Evolutionary conservation across 768 basidiomycete species (phyloP).

Genomic region (Gloeostereum incarnatum): DNA sequence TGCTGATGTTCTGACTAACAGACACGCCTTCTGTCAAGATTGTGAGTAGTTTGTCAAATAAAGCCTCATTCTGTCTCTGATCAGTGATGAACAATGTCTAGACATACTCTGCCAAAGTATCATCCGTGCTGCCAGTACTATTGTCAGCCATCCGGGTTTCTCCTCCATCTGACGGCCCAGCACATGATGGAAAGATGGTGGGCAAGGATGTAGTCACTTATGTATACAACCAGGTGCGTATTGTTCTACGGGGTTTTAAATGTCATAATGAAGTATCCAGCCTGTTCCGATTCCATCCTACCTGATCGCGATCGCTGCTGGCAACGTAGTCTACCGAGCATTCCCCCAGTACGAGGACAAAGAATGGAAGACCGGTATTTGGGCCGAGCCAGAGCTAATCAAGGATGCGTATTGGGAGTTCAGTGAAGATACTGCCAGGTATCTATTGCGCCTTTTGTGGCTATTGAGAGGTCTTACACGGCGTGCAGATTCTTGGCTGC

Average conservation of each 20-base stretch:
- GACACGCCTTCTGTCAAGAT: conserved; percentile 87
- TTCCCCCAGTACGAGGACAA: conserved; percentile 54
- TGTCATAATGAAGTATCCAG: conserved; percentile 25
- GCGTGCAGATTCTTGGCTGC: conserved; percentile 64
- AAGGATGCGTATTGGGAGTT: conserved; percentile 83
- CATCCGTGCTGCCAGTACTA: conserved; percentile 75
- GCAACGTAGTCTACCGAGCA: conserved; percentile 66
- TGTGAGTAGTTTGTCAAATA: conserved; percentile 34
- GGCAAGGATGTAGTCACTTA: conserved; percentile 72
- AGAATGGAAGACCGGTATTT: conserved; percentile 77
- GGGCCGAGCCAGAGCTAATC: conserved; percentile 84
- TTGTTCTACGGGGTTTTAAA: neutral
- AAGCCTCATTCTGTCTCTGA: no score
- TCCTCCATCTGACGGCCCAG: conserved; percentile 60
- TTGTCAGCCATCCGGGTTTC: conserved; percentile 77
- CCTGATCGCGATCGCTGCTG: conserved; percentile 85
- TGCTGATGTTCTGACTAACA: conserved; percentile 14
- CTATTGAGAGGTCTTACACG: conserved; percentile 6
- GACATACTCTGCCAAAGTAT: conserved; percentile 80
- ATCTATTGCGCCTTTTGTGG: neutral
- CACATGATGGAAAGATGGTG: conserved; percentile 65
- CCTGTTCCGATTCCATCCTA: conserved; percentile 84
- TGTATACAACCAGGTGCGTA: conserved; percentile 62
- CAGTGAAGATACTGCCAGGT: conserved; percentile 76
- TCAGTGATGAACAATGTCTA: conserved; percentile 15